Conservation (phyloP, 2,329 filamentous ascomycete genomes). For the Fusarium domesticum region DNA sequence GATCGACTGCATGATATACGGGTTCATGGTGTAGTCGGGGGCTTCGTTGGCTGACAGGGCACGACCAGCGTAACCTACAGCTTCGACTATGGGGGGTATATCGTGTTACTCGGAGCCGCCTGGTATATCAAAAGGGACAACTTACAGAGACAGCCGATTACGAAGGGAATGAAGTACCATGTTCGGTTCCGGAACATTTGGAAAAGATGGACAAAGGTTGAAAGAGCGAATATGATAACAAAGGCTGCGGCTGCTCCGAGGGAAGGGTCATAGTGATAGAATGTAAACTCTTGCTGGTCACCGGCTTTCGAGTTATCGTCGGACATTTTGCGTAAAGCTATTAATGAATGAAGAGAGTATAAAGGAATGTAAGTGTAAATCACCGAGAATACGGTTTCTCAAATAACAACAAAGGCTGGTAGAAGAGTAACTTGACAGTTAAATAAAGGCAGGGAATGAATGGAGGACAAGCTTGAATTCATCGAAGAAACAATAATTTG, state of each 20-base stretch:
- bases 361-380: neutral
- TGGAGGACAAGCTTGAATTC: no score
- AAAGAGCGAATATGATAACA: slow-evolving; percentile 36
- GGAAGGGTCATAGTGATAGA: slow-evolving; percentile 48
- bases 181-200: slow-evolving; percentile 41
- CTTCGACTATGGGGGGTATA: slow-evolving; percentile 17
- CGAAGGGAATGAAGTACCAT: slow-evolving; percentile 51
- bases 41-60: slow-evolving; percentile 40
- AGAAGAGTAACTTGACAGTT: no score
- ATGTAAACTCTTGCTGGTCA: slow-evolving; percentile 1
- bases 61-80: slow-evolving; percentile 43
- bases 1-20: slow-evolving; percentile 37
- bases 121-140: neutral
- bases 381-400: no score
- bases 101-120: fast-evolving
- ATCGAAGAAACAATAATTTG: no score
- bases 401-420: no score
- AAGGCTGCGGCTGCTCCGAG: slow-evolving; percentile 40
- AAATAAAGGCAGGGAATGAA: no score
- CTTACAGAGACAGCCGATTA: slow-evolving; percentile 47
- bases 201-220: slow-evolving; percentile 37
- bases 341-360: no score
- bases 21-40: slow-evolving; percentile 32
- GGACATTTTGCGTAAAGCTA: neutral
- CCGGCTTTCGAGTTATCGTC: neutral